phyloP scores from a whole-genome alignment of 169 alveolate species.

The Plasmodium relictum region DNA sequence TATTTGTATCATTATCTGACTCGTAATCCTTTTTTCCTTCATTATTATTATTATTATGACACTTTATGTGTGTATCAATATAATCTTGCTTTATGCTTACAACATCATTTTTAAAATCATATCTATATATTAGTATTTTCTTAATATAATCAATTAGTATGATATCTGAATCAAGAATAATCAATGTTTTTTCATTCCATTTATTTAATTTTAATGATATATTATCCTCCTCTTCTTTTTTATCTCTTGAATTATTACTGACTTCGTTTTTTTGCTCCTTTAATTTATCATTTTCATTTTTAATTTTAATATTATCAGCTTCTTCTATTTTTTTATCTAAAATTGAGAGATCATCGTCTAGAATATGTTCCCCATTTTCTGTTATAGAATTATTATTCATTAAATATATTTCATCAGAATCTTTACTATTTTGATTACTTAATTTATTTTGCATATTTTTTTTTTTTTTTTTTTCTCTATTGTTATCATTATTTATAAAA shows the following conservation, averaged over 20 bases:
- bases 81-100: conserved; percentile 14
- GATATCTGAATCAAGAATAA: conserved; percentile 30
- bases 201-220: conserved; percentile 11
- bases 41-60: neutral
- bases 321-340: too few relatives aligned
- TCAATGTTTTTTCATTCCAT: conserved; percentile 27
- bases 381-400: neutral
- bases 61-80: neutral
- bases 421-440: neutral
- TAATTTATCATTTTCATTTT: too few relatives aligned
- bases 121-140: conserved; percentile 35
- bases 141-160: conserved; percentile 21
- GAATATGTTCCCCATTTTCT: neutral
- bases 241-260: neutral
- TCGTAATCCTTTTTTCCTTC: neutral
- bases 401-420: neutral
- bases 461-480: neutral
- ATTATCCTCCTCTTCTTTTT: neutral
- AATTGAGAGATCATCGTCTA: too few relatives aligned
- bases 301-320: too few relatives aligned
- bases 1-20: neutral
- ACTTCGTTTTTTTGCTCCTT: neutral
- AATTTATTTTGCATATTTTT: neutral
- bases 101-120: conserved; percentile 34
- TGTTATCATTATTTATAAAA: neutral